phyloP scores from a whole-genome alignment of 441 rosid genomes.

The Theobroma grandiflorum region DNA sequence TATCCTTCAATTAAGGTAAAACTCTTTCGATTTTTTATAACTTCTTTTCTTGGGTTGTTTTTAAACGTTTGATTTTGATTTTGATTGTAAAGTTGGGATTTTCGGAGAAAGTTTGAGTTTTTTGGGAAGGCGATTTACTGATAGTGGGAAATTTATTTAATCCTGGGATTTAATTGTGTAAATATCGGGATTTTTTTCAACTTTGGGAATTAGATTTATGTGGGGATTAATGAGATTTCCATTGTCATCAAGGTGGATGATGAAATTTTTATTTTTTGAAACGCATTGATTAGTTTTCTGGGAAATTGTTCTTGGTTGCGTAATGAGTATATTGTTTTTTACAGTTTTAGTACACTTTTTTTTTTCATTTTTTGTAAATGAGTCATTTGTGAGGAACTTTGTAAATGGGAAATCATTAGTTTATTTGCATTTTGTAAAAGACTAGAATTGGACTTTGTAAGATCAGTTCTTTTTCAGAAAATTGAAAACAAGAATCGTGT shows the following conservation, averaged over 20 bases:
- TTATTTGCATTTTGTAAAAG: neutral
- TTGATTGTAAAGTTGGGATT: neutral
- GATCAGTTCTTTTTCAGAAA: neutral
- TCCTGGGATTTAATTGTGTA: neutral
- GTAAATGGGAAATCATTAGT: neutral
- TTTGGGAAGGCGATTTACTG: neutral
- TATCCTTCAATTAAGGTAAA: slow-evolving; percentile 83
- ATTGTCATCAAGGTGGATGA: neutral
- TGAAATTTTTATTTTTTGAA: neutral
- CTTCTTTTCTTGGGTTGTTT: neutral
- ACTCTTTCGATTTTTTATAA: neutral
- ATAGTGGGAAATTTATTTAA: neutral
- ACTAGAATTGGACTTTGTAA: neutral
- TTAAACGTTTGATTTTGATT: neutral
- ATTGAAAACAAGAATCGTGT: neutral
- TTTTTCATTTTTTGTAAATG: neutral
- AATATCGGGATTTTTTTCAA: neutral
- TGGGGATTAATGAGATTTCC: neutral
- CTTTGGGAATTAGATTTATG: neutral
- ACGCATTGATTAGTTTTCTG: neutral
- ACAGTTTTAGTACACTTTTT: neutral
- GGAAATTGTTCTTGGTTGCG: neutral
- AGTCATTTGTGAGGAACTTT: neutral
- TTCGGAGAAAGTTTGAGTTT: neutral
- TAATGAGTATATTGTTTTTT: neutral